phyloP scores from a whole-genome alignment of 208 protist genomes.

The Leishmania gerbilli region DNA sequence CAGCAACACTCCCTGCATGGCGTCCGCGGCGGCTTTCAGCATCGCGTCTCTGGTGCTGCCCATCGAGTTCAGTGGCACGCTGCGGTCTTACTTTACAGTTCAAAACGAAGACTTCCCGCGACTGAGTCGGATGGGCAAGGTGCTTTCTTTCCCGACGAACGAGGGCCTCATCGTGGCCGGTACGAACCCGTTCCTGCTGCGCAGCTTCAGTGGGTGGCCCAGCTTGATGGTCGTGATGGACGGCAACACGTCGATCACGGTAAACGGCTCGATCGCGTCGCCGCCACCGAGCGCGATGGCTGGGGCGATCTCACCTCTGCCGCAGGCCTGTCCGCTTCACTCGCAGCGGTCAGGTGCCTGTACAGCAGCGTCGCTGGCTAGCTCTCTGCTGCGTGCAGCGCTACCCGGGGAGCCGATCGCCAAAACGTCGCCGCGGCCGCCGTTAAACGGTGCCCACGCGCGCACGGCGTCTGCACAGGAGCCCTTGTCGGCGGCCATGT shows the following conservation, averaged over 20 bases:
- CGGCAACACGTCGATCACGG: constrained; percentile 28
- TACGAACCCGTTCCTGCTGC: constrained; percentile 86
- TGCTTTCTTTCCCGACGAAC: constrained; percentile 51
- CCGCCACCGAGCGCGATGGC: neutral
- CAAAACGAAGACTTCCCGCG: constrained; percentile 72
- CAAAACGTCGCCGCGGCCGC: constrained; percentile 4
- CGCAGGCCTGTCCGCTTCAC: neutral
- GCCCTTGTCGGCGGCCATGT: neutral
- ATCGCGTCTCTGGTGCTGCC: constrained; percentile 77
- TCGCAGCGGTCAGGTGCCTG: neutral
- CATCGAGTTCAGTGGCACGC: constrained; percentile 65
- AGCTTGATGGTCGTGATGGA: constrained; percentile 74
- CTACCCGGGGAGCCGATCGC: constrained; percentile 14
- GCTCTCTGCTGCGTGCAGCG: neutral
- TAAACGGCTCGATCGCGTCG: constrained; percentile 29
- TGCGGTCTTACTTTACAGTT: constrained; percentile 85
- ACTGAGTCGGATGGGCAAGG: constrained; percentile 70
- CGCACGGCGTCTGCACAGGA: neutral
- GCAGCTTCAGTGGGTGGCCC: constrained; percentile 77
- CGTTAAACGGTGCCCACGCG: neutral
- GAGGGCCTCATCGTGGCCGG: constrained; percentile 64
- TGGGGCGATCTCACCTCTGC: neutral
- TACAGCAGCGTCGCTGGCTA: neutral
- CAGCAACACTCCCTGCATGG: constrained; percentile 78
- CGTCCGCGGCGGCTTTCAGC: constrained; percentile 64